Base-by-base conservation (phyloP, 352 stramenopile genomes). In the Achlya hypogyna region DNA sequence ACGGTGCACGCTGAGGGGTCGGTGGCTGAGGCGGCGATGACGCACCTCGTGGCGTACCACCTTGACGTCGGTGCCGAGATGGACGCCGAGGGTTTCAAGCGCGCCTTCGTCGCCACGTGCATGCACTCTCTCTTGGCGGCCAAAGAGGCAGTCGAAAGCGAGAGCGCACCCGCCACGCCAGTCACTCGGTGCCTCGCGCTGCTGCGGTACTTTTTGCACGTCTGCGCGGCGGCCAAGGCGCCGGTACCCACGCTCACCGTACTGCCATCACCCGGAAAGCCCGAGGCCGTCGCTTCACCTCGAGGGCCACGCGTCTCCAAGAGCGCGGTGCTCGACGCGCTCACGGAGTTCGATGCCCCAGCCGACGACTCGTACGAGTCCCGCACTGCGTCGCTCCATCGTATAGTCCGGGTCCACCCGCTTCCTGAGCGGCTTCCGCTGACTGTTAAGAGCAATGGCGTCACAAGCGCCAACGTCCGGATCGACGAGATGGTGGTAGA, bases 181-280 rank as follows among this genome's bases (percentile, higher is more conserved):
- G 74, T 89, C 2, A 81, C 85, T 43, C 79, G 82, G 5, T 92
- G 80, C 28, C 45, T 92, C 2, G 84, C 90, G 58, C 74, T 89
- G 32, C 51, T 92, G 22, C 74, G 78, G 2, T 89, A 84, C 49
- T 92, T 92, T 54, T 53, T 92, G 22, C 75, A 88, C 18, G 72
- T 81, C 0, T 84, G 75, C 29, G 70, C 72, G 32, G 49, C 65
- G 42, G 63, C 38, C 52, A 68, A 71, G 23, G 32, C 23, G 5
- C 29, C 28, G 10, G 20, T 23, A 9, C 38, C 16, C 4, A 20
- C 28, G 29, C 35, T 67, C 18, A n/a, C 42, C 12, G 60, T 67
- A 20, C 32, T 67, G 29, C 60, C 60, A 18, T 67, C 60, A 5
- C 60, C 60, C 20, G 51, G 34, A n/a, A 67, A 67, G 34, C 27